Evolutionary conservation across 2,329 filamentous ascomycete species (phyloP), one percentile per base, ranked within the genome.

Genomic region (Cercospora sp.): DNA sequence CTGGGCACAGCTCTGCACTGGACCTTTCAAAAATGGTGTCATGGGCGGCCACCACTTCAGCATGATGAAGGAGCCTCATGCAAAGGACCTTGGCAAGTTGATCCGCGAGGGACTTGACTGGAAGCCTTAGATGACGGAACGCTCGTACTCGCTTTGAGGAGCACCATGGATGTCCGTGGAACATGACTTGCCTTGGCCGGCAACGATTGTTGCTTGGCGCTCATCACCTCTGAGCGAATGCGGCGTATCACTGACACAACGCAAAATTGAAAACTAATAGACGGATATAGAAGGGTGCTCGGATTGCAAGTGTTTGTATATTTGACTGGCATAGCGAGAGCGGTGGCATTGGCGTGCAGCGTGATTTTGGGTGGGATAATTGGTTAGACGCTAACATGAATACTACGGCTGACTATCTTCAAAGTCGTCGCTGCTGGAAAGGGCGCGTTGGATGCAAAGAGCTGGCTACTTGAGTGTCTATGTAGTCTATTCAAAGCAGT

Each of bases 11-110:
- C 88, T 88, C 51, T 80, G 91, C 45, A 87, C 88, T 63, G 76
- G 81, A 61, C 80, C 85, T 64, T 90, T 88, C 79, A 89, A 91
- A 80, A 82, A 83, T 71, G 85, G 84, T 65, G 87, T 90, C 74
- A 90, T 91, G 87, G 87, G 86, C 16, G 90, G 89, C 2, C 90
- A 92, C 75, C 90, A 92, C 80, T 92, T 92, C 80, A 88, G 85
- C 21, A 92, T 92, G 89, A 91, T 92, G 89, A 88, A 90, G 78
- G 88, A 87, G 32, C 78, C 78, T n/a, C 74, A 77, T 60, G 77
- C 78, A 16, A 71, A 69, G 9, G 76, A 77, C 21, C 75, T 80
- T 40, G 78, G 78, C 59, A 79, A 81, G 70, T 77, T 84, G 67
- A 82, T 84, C 67, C 75, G 80, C 68, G 79, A 81, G 69, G 82